phyloP scores from a whole-genome alignment of 2,329 filamentous ascomycete species.

The Xylariales sp. region DNA sequence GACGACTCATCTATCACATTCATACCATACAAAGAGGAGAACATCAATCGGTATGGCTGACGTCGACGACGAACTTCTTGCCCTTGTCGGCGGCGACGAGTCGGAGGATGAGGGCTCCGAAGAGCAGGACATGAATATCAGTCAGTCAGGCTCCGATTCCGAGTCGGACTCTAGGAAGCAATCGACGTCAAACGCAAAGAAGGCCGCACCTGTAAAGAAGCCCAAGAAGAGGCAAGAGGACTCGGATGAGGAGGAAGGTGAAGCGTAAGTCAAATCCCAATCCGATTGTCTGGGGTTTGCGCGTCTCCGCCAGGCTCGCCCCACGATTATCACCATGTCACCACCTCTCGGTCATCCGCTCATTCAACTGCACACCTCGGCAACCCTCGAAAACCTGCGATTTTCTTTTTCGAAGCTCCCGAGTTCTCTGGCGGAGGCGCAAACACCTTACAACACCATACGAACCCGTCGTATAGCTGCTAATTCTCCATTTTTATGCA shows the following conservation, averaged over 20 bases:
- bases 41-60: constrained; percentile 72
- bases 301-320: background rate
- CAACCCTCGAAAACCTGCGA: too few relatives aligned
- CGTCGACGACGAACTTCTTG: constrained; percentile 89
- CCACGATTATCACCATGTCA: background rate
- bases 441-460: too few relatives aligned
- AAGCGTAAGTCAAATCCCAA: constrained; percentile 71
- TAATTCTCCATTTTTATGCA: too few relatives aligned
- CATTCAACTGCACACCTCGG: too few relatives aligned
- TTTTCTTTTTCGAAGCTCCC: too few relatives aligned
- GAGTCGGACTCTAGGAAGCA: constrained; percentile 34
- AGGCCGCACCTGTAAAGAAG: constrained; percentile 38
- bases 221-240: constrained; percentile 51
- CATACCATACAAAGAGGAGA: too few relatives aligned
- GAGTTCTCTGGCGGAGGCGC: too few relatives aligned
- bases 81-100: constrained; percentile 76
- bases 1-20: too few relatives aligned
- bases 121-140: constrained; percentile 46
- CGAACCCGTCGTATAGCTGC: too few relatives aligned
- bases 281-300: too few relatives aligned
- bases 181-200: constrained; percentile 30
- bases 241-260: constrained; percentile 72
- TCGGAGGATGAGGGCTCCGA: constrained; percentile 54
- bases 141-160: constrained; percentile 52
- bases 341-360: constrained; percentile 5